Evolutionary conservation across 345 rosid species (phyloP), one percentile per base, ranked within the genome.

Genomic region (Dovyalis caffra): DNA sequence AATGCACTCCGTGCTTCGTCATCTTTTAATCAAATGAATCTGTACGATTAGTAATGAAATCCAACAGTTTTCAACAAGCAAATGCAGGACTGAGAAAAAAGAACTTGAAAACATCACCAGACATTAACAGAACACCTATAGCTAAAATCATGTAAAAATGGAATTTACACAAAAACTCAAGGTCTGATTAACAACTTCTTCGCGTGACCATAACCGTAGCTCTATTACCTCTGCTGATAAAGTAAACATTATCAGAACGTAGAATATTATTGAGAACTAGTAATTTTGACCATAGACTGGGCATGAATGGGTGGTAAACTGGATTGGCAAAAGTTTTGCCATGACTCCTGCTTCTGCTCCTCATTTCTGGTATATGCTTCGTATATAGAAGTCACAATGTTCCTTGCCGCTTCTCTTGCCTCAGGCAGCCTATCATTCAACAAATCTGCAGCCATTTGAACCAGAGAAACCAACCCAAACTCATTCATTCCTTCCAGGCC

Each of bases 321-420:
- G 45, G 84, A 72, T 70, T 84, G 88, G 88, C 98, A 95, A 69
- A 95, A 93, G 87, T 78, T 83, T 71, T 88, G 83, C 99, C 99
- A 93, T 1, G 83, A 82, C 57, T 93, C 95, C 78, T 77, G 84
- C 80, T 88, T 86, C 33, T 84, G 82, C 61, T 87, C 93, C 77
- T 87, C 84, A 6, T 82, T 78, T 79, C 82, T 78, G 2, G 83
- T 79, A 68, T 88, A 85, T 15, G 76, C 84, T 45, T 82, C 69
- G 37, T 82, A 80, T 51, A 89, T 51, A 2, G 84, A 82, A 38
- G 64, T 76, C 67, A 82, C 96, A 49, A 84, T 83, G 49, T 86
- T 86, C 77, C 97, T 77, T 0, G 97, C 94, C 0, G 99, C 97
- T 83, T 91, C 98, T 74, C 98, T 90, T 15, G 99, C 97, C 81